These are phyloP conservation scores for Musa schizocarpa DNA, from an alignment of 176 grass and related monocot species.

Conservation along the genomic window DNA sequence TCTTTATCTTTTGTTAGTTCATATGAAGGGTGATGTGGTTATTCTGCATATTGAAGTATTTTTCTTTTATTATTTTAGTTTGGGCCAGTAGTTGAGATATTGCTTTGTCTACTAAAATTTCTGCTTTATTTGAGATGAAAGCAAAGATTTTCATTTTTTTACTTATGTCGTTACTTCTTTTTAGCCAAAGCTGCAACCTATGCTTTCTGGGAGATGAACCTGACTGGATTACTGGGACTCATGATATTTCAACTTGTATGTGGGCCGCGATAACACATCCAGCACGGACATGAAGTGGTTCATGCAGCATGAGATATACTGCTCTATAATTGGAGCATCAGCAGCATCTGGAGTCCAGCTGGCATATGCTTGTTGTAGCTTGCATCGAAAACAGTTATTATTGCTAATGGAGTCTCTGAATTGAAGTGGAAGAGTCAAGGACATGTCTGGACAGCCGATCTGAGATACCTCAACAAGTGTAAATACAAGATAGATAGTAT, in stretches of 20 bases:
- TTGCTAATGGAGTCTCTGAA: background rate
- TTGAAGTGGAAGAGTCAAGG: constrained; percentile 13
- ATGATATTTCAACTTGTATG: constrained; percentile 4
- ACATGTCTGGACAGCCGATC: constrained; percentile 13
- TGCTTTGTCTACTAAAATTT: background rate
- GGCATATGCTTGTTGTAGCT: constrained; percentile 1
- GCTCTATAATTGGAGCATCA: background rate
- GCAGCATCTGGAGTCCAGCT: constrained; percentile 1
- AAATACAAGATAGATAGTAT: constrained; percentile 42
- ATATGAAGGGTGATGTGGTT: background rate
- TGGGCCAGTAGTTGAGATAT: background rate
- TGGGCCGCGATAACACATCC: background rate
- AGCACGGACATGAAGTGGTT: background rate
- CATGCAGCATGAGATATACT: background rate
- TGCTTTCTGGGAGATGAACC: constrained; percentile 21
- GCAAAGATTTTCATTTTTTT: background rate
- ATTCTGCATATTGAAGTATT: too few species aligned
- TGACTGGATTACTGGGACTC: constrained; percentile 16
- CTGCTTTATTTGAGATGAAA: constrained; percentile 6
- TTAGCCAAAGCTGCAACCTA: constrained; percentile 28
- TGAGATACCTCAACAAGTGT: constrained; percentile 32
- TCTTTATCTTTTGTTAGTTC: background rate
- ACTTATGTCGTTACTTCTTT: constrained; percentile 12
- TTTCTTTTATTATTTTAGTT: too few species aligned
- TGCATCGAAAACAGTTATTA: background rate